Base-by-base conservation (phyloP, 2,329 filamentous ascomycete species). In the Microcyclosporella mali region DNA sequence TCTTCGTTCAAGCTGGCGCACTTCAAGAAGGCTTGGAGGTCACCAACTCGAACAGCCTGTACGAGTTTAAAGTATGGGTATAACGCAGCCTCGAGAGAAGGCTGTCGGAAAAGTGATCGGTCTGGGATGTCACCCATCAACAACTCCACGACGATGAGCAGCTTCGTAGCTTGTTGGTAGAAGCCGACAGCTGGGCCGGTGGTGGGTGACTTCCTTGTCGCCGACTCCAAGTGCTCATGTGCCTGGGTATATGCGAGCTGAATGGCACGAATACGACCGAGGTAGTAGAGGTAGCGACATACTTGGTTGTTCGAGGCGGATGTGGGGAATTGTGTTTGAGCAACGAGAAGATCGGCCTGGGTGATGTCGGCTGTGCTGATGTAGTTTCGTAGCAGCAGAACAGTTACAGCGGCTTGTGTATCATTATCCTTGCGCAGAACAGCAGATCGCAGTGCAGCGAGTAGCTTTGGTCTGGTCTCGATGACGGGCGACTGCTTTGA, bases 41-140 rank as follows among this genome's bases (percentile, higher is more conserved):
- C 92, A 40, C 92, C 92, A n/a, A 95, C 86, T 48, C 92, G 88
- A 40, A 98, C 92, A 21, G 92, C 89, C 66, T 94, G 88, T 2
- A 97, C 89, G 37, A 98, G 81, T 47, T 89, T 74, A 67, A 98
- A 85, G 72, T 98, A 98, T 2, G 92, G 90, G 62, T 89, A 83
- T 49, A 98, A 77, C 14, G 90, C 81, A 54, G 83, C 79, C 71
- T 97, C 92, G 59, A 97, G 80, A 44, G 81, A 82, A 2, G 88
- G 80, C 62, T 92, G 86, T 45, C 92, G 85, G 80, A 98, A 98
- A 43, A 90, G 84, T 12, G 88, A 85, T 46, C 92, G 86, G 60
- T 97, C 90, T 21, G 92, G 92, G 55, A 98, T 98, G 62, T 98
- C 92, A 52, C 92, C 92, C 92, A 98, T 98, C 51, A 98, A 72